phyloP scores from a whole-genome alignment of 2,329 filamentous ascomycete genomes.

The Paecilomyces sp. region DNA sequence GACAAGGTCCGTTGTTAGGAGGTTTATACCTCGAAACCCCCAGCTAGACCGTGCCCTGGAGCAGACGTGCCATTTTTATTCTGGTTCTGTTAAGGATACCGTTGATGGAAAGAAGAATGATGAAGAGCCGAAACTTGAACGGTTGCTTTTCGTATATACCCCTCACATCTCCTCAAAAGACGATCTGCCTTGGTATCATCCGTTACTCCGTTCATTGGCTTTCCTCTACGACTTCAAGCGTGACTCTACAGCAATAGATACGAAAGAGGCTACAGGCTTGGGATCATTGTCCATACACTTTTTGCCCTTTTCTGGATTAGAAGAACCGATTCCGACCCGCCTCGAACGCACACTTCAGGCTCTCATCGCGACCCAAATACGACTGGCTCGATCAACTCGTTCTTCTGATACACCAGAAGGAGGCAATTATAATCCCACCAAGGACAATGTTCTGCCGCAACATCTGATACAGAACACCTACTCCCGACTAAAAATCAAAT shows the following conservation, averaged over 20 bases:
- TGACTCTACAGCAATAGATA: constrained; percentile 11
- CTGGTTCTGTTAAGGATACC: constrained; percentile 2
- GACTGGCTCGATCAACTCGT: constrained; percentile 21
- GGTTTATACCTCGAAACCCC: constrained; percentile 74
- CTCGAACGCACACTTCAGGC: constrained; percentile 32
- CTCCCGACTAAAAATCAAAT: constrained; percentile 66
- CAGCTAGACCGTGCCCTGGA: constrained; percentile 66
- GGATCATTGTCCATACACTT: constrained; percentile 47
- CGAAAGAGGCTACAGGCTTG: constrained; percentile 16
- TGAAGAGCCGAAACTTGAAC: constrained; percentile 29
- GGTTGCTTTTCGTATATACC: constrained; percentile 62
- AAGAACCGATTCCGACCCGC: constrained; percentile 28
- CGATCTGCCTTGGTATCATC: constrained; percentile 82
- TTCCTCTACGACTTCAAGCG: constrained; percentile 57
- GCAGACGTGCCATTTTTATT: constrained; percentile 75
- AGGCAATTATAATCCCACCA: constrained; percentile 70
- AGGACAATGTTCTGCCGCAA: constrained; percentile 74
- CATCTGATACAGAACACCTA: constrained; percentile 76
- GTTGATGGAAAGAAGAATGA: constrained; percentile 10
- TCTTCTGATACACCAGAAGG: constrained; percentile 26
- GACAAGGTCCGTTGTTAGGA: constrained; percentile 63
- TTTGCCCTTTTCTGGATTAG: constrained; percentile 34
- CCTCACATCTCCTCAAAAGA: constrained; percentile 59
- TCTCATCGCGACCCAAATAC: constrained; percentile 30
- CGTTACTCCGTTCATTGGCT: constrained; percentile 63